Evolutionary conservation across 176 grass and related monocot genomes (phyloP).

Genomic region (Hordeum marinum): DNA sequence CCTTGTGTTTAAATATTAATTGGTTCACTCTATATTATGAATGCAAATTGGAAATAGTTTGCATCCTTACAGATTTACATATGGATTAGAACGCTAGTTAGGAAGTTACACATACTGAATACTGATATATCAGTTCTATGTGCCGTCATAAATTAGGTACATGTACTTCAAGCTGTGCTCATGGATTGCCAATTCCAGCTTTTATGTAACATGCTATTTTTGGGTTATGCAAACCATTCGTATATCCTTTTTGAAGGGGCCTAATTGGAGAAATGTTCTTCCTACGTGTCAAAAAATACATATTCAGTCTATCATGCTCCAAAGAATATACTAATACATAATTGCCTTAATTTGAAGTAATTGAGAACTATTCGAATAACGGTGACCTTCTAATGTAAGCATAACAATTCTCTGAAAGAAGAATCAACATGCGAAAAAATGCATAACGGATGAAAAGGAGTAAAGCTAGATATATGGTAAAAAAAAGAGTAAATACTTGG

Average conservation of each 20-base stretch:
- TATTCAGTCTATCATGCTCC: not conserved
- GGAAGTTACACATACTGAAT: not conserved
- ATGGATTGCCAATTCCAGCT: not conserved
- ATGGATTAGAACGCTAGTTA: too few species aligned
- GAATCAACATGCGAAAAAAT: not conserved
- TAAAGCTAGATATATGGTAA: not conserved
- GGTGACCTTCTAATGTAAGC: not conserved
- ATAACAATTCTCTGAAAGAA: not conserved
- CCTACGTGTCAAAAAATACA: not conserved
- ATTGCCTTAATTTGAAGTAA: not conserved
- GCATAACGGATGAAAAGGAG: not conserved
- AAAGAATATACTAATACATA: not conserved
- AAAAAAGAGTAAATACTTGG: not conserved
- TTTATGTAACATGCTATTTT: not conserved
- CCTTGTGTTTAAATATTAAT: too few species aligned
- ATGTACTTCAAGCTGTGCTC: not conserved
- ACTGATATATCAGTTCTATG: not conserved
- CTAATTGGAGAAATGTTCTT: not conserved
- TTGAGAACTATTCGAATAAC: not conserved
- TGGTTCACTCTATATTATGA: too few species aligned
- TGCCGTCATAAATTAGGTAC: not conserved
- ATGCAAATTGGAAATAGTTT: too few species aligned
- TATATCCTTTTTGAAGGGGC: slow-evolving; percentile 14
- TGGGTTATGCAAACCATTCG: not conserved
- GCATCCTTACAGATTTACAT: too few species aligned